Percentiles rank a stretch among this genome's conserved stretches.
Conservation (phyloP, 78 protist genomes). For the Isochrysis galbana region DNA sequence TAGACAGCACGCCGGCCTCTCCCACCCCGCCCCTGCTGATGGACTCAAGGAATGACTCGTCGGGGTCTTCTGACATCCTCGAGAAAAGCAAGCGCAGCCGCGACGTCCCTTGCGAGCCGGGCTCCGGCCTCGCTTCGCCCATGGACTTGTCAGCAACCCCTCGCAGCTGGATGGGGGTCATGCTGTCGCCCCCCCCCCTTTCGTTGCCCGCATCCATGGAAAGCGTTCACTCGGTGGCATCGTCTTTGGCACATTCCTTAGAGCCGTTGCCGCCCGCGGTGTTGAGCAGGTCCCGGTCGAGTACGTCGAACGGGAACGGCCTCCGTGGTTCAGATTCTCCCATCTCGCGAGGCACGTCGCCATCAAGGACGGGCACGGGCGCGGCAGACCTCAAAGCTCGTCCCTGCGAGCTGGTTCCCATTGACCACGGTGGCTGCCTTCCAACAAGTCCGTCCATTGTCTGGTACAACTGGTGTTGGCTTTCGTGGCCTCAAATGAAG, state of each 20-base stretch:
- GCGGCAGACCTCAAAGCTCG: not conserved
- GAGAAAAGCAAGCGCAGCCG: too few species aligned
- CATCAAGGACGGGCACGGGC: not conserved
- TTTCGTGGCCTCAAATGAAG: conserved; percentile 31
- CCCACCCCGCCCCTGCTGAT: not conserved
- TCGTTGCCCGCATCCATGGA: not conserved
- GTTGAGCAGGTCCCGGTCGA: too few species aligned
- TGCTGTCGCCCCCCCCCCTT: not conserved
- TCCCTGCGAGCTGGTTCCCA: conserved; percentile 25
- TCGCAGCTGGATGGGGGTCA: not conserved
- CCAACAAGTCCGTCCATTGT: not conserved
- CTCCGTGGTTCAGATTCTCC: too few species aligned
- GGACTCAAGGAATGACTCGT: too few species aligned
- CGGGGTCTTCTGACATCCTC: not conserved
- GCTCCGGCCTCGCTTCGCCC: not conserved
- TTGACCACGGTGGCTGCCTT: conserved; percentile 47
- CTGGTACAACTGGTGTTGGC: conserved; percentile 46
- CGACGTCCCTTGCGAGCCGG: too few species aligned
- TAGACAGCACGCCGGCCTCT: not conserved
- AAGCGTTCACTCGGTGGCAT: not conserved
- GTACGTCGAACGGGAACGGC: too few species aligned
- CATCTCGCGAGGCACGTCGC: not conserved
- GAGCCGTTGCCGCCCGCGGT: not conserved
- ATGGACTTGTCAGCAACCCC: not conserved
- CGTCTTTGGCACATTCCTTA: not conserved